Evolutionary conservation across 2,329 filamentous ascomycete species (phyloP).

Genomic region (Juglanconis juglandina): DNA sequence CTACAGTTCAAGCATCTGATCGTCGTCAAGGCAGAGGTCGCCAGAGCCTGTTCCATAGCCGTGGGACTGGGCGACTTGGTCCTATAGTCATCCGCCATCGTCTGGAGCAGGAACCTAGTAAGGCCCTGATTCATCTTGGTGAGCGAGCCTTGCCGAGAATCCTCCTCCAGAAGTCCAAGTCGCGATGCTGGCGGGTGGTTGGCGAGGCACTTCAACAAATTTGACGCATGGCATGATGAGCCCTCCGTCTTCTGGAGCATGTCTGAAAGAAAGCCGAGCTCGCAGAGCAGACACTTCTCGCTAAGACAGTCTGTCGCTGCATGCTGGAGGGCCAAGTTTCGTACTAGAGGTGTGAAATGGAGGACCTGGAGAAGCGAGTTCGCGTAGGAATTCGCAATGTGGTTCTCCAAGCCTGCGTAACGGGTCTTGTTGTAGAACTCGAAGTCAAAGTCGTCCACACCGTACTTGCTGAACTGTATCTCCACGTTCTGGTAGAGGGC

Average conservation of each 20-base stretch:
- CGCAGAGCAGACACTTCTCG: slow-evolving; percentile 84
- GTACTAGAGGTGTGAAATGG: slow-evolving; percentile 82
- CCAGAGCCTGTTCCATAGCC: slow-evolving; percentile 72
- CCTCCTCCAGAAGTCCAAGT: slow-evolving; percentile 81
- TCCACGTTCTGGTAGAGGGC: slow-evolving; percentile 90
- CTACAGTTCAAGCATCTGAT: slow-evolving; percentile 85
- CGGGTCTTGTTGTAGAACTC: slow-evolving; percentile 93
- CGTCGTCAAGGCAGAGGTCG: slow-evolving; percentile 66
- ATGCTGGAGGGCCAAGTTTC: slow-evolving; percentile 86
- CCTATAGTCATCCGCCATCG: slow-evolving; percentile 73
- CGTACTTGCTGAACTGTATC: slow-evolving; percentile 98
- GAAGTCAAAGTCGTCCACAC: slow-evolving; percentile 99
- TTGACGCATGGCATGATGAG: slow-evolving; percentile 93
- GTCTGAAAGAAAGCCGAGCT: slow-evolving; percentile 92
- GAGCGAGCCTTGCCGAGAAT: slow-evolving; percentile 67
- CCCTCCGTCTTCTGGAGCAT: slow-evolving; percentile 97
- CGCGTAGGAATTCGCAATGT: slow-evolving; percentile 94
- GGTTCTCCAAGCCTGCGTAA: slow-evolving; percentile 90
- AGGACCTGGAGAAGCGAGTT: slow-evolving; percentile 89
- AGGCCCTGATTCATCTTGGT: slow-evolving; percentile 82
- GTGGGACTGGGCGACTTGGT: slow-evolving; percentile 60
- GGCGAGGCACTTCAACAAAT: slow-evolving; percentile 85
- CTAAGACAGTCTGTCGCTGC: slow-evolving; percentile 79
- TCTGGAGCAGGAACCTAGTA: slow-evolving; percentile 80
- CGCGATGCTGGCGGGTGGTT: slow-evolving; percentile 74